Conservation (phyloP, 2,329 filamentous ascomycete genomes). For the Chaetomium sp. region DNA sequence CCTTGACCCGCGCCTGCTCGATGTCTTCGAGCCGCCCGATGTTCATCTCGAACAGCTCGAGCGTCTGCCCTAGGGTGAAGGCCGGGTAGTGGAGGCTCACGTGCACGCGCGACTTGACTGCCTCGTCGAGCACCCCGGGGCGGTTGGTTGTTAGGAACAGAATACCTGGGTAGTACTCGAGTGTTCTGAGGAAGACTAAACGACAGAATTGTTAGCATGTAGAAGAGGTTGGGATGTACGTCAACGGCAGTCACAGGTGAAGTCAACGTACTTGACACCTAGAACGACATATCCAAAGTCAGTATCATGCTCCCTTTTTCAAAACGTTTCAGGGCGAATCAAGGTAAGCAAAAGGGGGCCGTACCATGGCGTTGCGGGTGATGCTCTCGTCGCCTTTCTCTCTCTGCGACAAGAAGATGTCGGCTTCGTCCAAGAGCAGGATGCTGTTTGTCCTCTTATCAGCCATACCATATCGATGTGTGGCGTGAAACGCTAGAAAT, state of each 20-base stretch:
- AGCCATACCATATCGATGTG: not conserved
- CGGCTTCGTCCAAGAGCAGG: slow-evolving; percentile 36
- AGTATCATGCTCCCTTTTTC: not conserved
- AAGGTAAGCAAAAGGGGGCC: too few species aligned
- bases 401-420: slow-evolving; percentile 35
- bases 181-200: slow-evolving; percentile 32
- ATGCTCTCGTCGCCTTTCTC: slow-evolving; percentile 17
- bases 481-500: not conserved
- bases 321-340: not conserved
- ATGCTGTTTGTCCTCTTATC: not conserved
- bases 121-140: slow-evolving; percentile 44
- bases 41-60: slow-evolving; percentile 11
- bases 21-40: not conserved
- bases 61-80: not conserved
- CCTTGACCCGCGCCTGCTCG: not conserved
- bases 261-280: not conserved
- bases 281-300: not conserved
- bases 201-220: not conserved
- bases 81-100: slow-evolving; percentile 23
- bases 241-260: not conserved
- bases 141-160: slow-evolving; percentile 38
- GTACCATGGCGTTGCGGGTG: slow-evolving; percentile 29
- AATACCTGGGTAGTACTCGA: slow-evolving; percentile 37
- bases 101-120: slow-evolving; percentile 32
- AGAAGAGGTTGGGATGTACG: not conserved